These are phyloP conservation scores for Pseudogymnoascus sp. DNA, from an alignment of 2,329 filamentous ascomycete species.

Conservation along the genomic window DNA sequence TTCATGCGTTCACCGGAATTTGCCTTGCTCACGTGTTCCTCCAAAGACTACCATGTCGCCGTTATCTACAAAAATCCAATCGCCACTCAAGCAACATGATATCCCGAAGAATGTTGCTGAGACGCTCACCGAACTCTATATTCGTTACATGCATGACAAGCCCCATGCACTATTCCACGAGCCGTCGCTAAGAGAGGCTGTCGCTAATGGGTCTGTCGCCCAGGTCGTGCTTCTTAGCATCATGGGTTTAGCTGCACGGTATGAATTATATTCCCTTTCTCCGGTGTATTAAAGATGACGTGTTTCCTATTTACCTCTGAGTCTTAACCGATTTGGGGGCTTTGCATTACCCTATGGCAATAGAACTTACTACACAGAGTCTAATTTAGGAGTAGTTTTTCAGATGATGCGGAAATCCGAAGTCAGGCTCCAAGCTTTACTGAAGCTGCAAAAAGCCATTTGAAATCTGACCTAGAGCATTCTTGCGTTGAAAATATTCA, in stretches of 20 bases:
- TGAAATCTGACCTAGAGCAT: slow-evolving; percentile 20
- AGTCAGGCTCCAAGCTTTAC: slow-evolving; percentile 9
- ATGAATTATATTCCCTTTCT: not conserved
- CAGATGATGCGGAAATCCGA: slow-evolving; percentile 8
- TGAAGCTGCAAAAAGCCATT: slow-evolving; percentile 17
- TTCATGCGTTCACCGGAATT: not conserved
- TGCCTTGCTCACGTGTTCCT: not conserved
- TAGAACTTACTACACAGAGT: slow-evolving; percentile 10
- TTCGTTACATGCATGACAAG: slow-evolving; percentile 22
- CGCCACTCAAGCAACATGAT: not conserved
- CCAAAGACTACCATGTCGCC: not conserved
- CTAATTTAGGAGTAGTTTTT: slow-evolving; percentile 10
- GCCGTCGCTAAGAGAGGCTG: slow-evolving; percentile 11
- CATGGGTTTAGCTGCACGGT: not conserved
- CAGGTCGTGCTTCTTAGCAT: not conserved
- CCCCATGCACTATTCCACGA: slow-evolving; percentile 25
- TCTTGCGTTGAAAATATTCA: slow-evolving; percentile 28
- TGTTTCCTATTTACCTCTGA: not conserved
- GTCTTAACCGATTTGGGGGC: not conserved
- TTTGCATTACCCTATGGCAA: not conserved
- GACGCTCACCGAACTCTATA: slow-evolving; percentile 24
- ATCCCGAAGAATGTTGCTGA: not conserved
- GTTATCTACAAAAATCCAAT: not conserved
- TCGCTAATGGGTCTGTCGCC: slow-evolving; percentile 4
- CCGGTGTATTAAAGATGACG: not conserved